Percentiles rank a stretch among this genome's conserved stretches.
phyloP scores from a whole-genome alignment of 176 grass and related monocot genomes.

The Rhipidocladum racemiflorum region DNA sequence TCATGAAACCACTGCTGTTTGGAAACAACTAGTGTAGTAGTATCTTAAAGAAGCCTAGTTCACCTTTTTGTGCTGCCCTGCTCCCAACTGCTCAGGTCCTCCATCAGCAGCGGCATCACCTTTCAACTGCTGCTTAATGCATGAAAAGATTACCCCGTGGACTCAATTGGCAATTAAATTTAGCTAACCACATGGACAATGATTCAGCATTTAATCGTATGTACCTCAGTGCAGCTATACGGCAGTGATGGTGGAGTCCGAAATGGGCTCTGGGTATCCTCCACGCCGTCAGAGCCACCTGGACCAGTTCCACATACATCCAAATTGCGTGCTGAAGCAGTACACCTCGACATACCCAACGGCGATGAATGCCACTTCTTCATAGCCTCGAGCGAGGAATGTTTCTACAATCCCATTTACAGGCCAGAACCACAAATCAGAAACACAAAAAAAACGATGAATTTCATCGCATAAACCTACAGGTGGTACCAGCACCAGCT shows the following conservation, averaged over 20 bases:
- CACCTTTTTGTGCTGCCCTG: constrained; percentile 77
- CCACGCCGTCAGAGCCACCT: constrained; percentile 36
- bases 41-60: constrained; percentile 16
- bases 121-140: constrained; percentile 39
- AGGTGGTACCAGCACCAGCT: not conserved
- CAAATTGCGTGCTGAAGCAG: constrained; percentile 9
- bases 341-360: constrained; percentile 41
- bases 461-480: not conserved
- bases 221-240: constrained; percentile 61
- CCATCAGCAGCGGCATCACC: constrained; percentile 31
- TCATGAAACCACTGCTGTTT: not conserved
- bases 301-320: constrained; percentile 9
- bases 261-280: constrained; percentile 67
- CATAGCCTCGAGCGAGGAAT: constrained; percentile 52
- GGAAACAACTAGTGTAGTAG: not conserved
- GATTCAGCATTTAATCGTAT: not conserved
- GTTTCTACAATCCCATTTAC: constrained; percentile 35
- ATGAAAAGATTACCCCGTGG: constrained; percentile 10
- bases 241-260: constrained; percentile 74
- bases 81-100: constrained; percentile 43
- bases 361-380: constrained; percentile 73
- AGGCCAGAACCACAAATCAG: not conserved
- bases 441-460: not conserved
- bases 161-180: constrained; percentile 1
- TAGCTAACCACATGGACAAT: not conserved